These are phyloP conservation scores for Eutrema japonicum DNA, from an alignment of 345 rosid species.

Conservation along the genomic window DNA sequence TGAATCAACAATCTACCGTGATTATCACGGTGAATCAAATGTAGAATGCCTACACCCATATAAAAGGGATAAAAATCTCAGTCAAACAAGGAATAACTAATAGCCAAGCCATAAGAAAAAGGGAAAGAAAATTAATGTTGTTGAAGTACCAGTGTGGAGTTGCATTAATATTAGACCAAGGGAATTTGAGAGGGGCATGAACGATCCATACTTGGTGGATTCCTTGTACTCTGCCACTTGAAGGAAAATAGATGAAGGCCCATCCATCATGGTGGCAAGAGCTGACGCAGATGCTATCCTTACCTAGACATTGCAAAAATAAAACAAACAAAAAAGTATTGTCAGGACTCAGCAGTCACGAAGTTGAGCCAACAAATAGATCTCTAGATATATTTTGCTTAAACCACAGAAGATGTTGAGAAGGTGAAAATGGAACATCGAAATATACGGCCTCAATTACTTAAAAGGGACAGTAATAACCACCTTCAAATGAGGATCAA, in stretches of 20 bases:
- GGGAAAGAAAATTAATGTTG: conserved; percentile 26
- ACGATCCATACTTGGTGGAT: conserved; percentile 68
- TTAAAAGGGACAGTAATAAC: conserved; percentile 20
- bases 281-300: conserved; percentile 81
- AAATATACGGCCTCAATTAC: conserved; percentile 13
- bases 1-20: conserved; percentile 70
- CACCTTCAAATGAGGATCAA: conserved; percentile 92
- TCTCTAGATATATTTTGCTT: background rate
- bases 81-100: conserved; percentile 19
- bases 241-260: conserved; percentile 78
- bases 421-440: conserved; percentile 17
- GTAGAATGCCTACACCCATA: conserved; percentile 65
- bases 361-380: conserved; percentile 17
- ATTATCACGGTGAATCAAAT: conserved; percentile 74
- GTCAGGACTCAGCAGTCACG: conserved; percentile 25
- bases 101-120: conserved; percentile 19
- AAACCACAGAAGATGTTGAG: conserved; percentile 23
- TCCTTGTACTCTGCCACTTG: conserved; percentile 95
- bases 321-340: conserved; percentile 11
- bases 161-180: conserved; percentile 87
- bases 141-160: conserved; percentile 79
- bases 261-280: conserved; percentile 86
- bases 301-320: conserved; percentile 58
- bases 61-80: conserved; percentile 12
- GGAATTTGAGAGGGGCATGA: conserved; percentile 81